A percentile compares a stretch with the other conserved stretches of the same genome.
Evolutionary conservation across 192 early-diverging fungal genomes (phyloP).

Genomic region (Linnemannia exigua): DNA sequence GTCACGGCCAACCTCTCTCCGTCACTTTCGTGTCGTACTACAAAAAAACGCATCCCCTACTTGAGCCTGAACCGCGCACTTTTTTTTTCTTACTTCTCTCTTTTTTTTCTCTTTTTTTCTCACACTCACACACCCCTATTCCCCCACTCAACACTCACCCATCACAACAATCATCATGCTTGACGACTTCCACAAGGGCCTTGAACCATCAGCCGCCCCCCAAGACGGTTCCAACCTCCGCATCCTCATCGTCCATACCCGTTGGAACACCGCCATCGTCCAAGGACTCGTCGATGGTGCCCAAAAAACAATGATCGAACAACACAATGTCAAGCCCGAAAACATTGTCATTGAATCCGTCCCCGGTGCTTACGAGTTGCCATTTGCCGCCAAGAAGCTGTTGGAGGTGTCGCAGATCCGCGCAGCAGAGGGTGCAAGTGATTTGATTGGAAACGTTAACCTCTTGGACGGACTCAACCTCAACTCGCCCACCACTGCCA

Average conservation of each 20-base stretch:
- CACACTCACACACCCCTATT: neutral
- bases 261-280: slow-evolving; percentile 95
- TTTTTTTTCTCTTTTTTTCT: neutral
- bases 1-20: neutral
- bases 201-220: slow-evolving; percentile 64
- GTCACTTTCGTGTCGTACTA: too few relatives aligned
- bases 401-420: slow-evolving; percentile 76
- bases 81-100: neutral
- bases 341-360: slow-evolving; percentile 88
- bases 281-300: slow-evolving; percentile 85
- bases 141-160: neutral
- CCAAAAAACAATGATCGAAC: slow-evolving; percentile 70
- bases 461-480: slow-evolving; percentile 58
- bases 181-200: slow-evolving; percentile 82
- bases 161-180: slow-evolving; percentile 26
- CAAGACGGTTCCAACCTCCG: slow-evolving; percentile 78
- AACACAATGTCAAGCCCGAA: slow-evolving; percentile 74
- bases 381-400: slow-evolving; percentile 86
- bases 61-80: neutral
- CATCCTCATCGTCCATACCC: slow-evolving; percentile 90
- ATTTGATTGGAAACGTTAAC: slow-evolving; percentile 64
- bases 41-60: too few relatives aligned
- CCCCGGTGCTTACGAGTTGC: slow-evolving; percentile 95
- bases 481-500: slow-evolving; percentile 28
- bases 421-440: slow-evolving; percentile 68